Conservation (phyloP, 768 basidiomycete genomes). For the Collybia sordida region DNA sequence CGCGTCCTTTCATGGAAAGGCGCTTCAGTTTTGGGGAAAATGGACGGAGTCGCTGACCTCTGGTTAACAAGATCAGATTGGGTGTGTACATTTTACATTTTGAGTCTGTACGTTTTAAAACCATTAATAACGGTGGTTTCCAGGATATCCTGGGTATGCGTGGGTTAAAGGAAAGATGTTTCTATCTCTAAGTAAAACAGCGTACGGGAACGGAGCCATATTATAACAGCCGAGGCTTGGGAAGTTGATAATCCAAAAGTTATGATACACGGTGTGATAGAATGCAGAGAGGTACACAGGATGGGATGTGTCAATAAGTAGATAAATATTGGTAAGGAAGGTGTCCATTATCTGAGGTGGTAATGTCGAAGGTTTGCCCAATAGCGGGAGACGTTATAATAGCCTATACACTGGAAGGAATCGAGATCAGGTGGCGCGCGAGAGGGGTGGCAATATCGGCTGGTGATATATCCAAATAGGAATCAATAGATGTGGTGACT, state of each 20-base stretch:
- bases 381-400: no score
- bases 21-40: slow-evolving; percentile 84
- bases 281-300: neutral
- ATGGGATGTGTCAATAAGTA: neutral
- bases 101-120: neutral
- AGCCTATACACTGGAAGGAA: slow-evolving; percentile 11
- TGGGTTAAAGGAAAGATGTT: slow-evolving; percentile 79
- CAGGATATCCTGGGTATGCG: slow-evolving; percentile 81
- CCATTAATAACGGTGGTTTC: neutral
- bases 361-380: no score
- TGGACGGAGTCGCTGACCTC: slow-evolving; percentile 86
- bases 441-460: slow-evolving; percentile 1
- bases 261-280: neutral
- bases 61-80: slow-evolving; percentile 90
- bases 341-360: neutral
- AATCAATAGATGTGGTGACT: no score
- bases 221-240: no score
- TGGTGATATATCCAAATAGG: no score
- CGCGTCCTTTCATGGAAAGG: slow-evolving; percentile 94
- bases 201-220: neutral
- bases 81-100: slow-evolving; percentile 44
- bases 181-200: slow-evolving; percentile 53
- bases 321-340: neutral
- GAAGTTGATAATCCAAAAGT: no score
- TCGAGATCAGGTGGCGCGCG: slow-evolving; percentile 12